Base-by-base conservation (phyloP, 805 yeast species). In the Novakomyces olei region DNA sequence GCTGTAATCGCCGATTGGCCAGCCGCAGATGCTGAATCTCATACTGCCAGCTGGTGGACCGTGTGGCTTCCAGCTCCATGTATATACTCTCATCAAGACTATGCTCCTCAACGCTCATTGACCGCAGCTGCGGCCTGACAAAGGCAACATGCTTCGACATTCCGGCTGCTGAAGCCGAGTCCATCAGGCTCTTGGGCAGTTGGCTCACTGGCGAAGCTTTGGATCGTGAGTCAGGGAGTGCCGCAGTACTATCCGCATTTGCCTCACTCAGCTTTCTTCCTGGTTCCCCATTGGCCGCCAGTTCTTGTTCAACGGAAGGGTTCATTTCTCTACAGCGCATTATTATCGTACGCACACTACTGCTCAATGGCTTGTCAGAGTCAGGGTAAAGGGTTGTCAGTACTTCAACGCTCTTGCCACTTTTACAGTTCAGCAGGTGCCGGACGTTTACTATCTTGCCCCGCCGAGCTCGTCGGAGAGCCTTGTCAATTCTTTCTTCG, bases 21-120 rank as follows among this genome's bases (percentile, higher is more conserved):
- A 32, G 19, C 15, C 34, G 39, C 27, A 36, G 31, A 14, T 28
- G 38, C 16, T 29, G 33, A 9, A 36, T 26, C 34, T 36, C 38
- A 26, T 28, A 36, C 17, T 36, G 38, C 38, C 38, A 36, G 15
- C 39, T 34, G 5, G 37, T 27, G 16, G 37, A n/a, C 19, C 38
- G 27, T 9, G 38, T 18, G 6, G 29, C 16, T 8, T 20, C 38
- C 8, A 36, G 34, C 34, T 36, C 38, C 16, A 20, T 23, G 20
- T 34, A 34, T 19, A 36, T 8, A 19, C 34, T 36, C 12, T 12
- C 28, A 19, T 26, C 15, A 9, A 3, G 29, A 15, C 14, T 16
- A n/a, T 9, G 15, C n/a, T 12, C 14, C n/a, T 22, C n/a, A 22
- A 22, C n/a, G 4, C 25, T 12, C 9, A 22, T n/a, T n/a, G n/a